Conservation (phyloP, 768 basidiomycete genomes). For the Kwoniella sp. region DNA sequence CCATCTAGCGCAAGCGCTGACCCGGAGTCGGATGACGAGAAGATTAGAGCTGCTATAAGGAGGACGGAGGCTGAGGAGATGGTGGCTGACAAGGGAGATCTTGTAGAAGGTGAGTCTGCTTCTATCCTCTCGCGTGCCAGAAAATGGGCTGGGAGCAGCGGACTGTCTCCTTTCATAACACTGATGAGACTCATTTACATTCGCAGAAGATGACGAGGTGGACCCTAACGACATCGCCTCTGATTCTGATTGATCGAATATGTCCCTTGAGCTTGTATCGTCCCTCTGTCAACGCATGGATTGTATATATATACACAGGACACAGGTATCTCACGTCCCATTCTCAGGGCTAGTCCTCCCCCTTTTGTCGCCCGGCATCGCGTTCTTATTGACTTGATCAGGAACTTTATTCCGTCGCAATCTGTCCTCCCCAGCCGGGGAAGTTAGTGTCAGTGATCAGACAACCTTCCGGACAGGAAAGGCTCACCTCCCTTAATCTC, state of each 20-base stretch:
- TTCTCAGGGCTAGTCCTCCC: not conserved
- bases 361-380: no score
- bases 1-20: slow-evolving; percentile 21
- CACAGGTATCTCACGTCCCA: not conserved
- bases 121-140: not conserved
- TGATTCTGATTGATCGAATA: slow-evolving; percentile 32
- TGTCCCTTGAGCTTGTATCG: not conserved
- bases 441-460: no score
- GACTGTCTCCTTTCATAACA: not conserved
- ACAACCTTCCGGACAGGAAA: no score
- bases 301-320: slow-evolving; percentile 9
- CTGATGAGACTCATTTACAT: not conserved
- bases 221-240: slow-evolving; percentile 50
- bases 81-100: slow-evolving; percentile 64
- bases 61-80: slow-evolving; percentile 62
- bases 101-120: slow-evolving; percentile 63
- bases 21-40: slow-evolving; percentile 60
- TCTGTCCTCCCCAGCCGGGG: no score
- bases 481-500: no score
- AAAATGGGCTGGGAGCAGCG: not conserved
- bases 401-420: no score
- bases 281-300: no score
- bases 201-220: slow-evolving; percentile 38
- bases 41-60: slow-evolving; percentile 62
- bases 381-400: no score